Evolutionary conservation across 2,329 filamentous ascomycete genomes (phyloP), one percentile per base, ranked within the genome.

Genomic region (Colletotrichum somersetense): DNA sequence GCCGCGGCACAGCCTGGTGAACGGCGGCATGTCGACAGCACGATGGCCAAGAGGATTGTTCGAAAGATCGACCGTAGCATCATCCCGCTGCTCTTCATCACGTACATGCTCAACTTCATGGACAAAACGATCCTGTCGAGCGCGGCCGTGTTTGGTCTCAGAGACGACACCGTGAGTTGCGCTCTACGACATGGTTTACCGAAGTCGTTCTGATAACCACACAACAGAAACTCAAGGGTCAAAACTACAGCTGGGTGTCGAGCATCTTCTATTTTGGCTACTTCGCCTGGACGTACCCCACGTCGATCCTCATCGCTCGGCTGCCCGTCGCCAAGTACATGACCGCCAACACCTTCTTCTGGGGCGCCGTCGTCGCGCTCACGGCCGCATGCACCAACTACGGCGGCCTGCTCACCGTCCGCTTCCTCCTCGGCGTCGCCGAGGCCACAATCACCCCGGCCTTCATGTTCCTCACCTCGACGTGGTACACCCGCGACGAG

Each of bases 81-180:
- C 12, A 85, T 91, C 6, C 88, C 89, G 0, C 79, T 91, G 14
- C 78, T 91, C 12, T 89, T 90, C 72, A 74, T 86, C 53, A 89
- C 86, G 0, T 91, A 91, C 75, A 86, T 86, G 80, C 77, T 91
- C 73, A 89, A 89, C 75, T 90, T 90, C 69, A 88, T 91, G 83
- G 89, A 91, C 78, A 91, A 91, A 76, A 85, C 85, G 0, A 88
- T 88, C 67, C 77, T 89, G 1, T 87, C 86, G 0, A 88, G 84
- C 71, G 88, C 89, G 0, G 82, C 87, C 5, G 87, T 90, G 0
- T 90, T 90, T 74, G 88, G 87, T 0, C 76, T 89, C n/a, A 80
- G 80, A 7, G 79, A 87, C 1, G 88, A 89, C 74, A 85, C 80
- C 20, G 80, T 82, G 55, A 53, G 77, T 66, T 40, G 5, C 20